Evolutionary conservation across 2,329 filamentous ascomycete species (phyloP), one percentile per base, ranked within the genome.

Genomic region (Neonectria neomacrospora): DNA sequence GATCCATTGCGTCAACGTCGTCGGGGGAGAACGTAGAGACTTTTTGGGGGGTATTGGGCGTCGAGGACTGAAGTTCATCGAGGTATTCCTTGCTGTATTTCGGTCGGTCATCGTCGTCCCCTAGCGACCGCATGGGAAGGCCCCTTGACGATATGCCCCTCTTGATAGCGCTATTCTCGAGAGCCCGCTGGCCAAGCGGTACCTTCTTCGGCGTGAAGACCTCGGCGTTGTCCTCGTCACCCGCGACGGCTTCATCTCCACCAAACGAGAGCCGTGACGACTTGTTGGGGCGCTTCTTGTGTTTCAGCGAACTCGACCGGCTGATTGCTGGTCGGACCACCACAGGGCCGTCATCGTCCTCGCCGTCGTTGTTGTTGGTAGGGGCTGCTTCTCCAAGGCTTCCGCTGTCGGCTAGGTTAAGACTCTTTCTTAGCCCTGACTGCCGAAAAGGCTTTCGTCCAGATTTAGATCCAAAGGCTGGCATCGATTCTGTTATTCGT

Each of bases 41-140:
- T 62, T 92, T 86, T 66, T 88, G 90, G 0, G 94, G 94, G 0
- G 92, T 94, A 23, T 90, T 92, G 0, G 93, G 94, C 0, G 94
- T 97, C 12, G 92, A 94, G 63, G 89, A 91, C 66, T 93, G 92
- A 14, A 99, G 84, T 76, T 97, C 93, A 34, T 92, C 89, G 20
- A 99, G 83, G 68, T 95, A 93, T 71, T 96, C 93, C 73, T 91
- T 92, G 80, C 87, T 96, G 76, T 99, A 98, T 62, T 82, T 91
- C 0, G 93, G 94, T 39, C 91, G 83, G 54, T 90, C 90, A 16
- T 91, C 88, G 14, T 92, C 89, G 11, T 79, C 80, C 14, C 88
- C 85, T 6, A 83, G 80, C 1, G 86, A 83, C 8, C 88, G 83
- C 58, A 88, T 76, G 0, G 88, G 88, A 0, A 92, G 77, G 65